These are phyloP conservation scores for Metroxylon sagu DNA, from an alignment of 176 grass and related monocot species.

Conservation along the genomic window DNA sequence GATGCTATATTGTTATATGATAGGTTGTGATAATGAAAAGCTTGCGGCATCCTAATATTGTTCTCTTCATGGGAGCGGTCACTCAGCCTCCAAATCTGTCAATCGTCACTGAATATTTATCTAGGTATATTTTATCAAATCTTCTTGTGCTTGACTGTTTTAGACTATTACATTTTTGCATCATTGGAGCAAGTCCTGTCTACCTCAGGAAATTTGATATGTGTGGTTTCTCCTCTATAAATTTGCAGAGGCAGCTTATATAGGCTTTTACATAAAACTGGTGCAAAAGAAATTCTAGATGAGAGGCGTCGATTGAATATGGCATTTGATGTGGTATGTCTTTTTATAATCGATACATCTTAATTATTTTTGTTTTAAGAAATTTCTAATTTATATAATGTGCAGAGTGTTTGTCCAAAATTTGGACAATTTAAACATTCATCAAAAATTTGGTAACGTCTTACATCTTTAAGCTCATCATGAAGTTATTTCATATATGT, in stretches of 20 bases:
- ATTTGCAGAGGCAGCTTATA: constrained; percentile 91
- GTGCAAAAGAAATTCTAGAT: constrained; percentile 71
- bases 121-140: constrained; percentile 44
- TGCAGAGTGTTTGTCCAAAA: too few relatives aligned
- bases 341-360: neutral
- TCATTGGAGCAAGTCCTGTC: too few relatives aligned
- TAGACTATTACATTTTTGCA: too few relatives aligned
- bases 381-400: too few relatives aligned
- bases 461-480: too few relatives aligned
- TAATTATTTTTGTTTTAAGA: neutral
- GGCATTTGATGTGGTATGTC: constrained; percentile 90
- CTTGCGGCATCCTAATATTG: constrained; percentile 89
- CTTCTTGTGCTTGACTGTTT: neutral
- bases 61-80: constrained; percentile 91
- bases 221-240: constrained; percentile 9
- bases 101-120: constrained; percentile 84
- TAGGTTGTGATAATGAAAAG: constrained; percentile 93
- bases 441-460: too few relatives aligned
- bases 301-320: constrained; percentile 91
- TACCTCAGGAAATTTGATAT: too few relatives aligned
- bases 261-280: constrained; percentile 75
- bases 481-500: too few relatives aligned
- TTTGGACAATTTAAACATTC: too few relatives aligned
- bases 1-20: neutral
- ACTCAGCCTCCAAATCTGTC: constrained; percentile 77